Percentiles rank a stretch among this genome's conserved stretches.
Conservation (phyloP, 768 basidiomycete genomes). For the Mrakia hoshinonis region DNA sequence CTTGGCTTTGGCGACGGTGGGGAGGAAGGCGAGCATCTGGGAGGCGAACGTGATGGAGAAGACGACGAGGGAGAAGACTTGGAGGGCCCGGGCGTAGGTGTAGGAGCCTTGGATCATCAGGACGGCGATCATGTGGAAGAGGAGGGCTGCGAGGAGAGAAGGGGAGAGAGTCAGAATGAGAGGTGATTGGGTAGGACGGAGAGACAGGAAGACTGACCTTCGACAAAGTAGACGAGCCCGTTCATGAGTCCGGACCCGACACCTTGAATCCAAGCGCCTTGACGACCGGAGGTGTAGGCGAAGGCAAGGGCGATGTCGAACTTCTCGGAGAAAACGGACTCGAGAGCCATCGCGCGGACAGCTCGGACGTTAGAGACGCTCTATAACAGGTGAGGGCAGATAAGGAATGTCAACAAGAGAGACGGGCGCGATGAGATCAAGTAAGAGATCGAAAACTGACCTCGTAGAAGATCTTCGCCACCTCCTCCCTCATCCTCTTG, state of each 20-base stretch:
- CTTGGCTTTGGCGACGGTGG: slow-evolving; percentile 75
- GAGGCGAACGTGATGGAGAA: slow-evolving; percentile 88
- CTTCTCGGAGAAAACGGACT: slow-evolving; percentile 55
- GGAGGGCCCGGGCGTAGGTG: slow-evolving; percentile 77
- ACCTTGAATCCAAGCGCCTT: slow-evolving; percentile 79
- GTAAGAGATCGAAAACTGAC: slow-evolving; percentile 39
- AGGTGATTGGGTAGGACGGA: not conserved
- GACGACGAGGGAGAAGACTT: slow-evolving; percentile 81
- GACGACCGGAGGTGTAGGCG: slow-evolving; percentile 60
- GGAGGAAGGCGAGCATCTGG: slow-evolving; percentile 81
- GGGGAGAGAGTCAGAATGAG: not conserved
- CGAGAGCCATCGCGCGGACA: slow-evolving; percentile 80
- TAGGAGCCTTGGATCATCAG: slow-evolving; percentile 73
- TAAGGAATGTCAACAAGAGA: slow-evolving; percentile 15
- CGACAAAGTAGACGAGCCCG: slow-evolving; percentile 76
- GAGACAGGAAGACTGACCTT: slow-evolving; percentile 44
- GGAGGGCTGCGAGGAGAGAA: slow-evolving; percentile 48
- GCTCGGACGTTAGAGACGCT: slow-evolving; percentile 73
- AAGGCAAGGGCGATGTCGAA: slow-evolving; percentile 58
- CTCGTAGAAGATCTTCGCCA: slow-evolving; percentile 77
- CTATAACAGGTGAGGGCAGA: slow-evolving; percentile 39
- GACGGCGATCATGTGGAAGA: slow-evolving; percentile 86
- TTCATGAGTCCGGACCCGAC: slow-evolving; percentile 71
- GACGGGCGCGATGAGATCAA: not conserved
- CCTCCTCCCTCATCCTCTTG: slow-evolving; percentile 75